These are phyloP conservation scores for Solanum ossicruentum DNA, from an alignment of 257 asterid genomes.

Conservation along the genomic window DNA sequence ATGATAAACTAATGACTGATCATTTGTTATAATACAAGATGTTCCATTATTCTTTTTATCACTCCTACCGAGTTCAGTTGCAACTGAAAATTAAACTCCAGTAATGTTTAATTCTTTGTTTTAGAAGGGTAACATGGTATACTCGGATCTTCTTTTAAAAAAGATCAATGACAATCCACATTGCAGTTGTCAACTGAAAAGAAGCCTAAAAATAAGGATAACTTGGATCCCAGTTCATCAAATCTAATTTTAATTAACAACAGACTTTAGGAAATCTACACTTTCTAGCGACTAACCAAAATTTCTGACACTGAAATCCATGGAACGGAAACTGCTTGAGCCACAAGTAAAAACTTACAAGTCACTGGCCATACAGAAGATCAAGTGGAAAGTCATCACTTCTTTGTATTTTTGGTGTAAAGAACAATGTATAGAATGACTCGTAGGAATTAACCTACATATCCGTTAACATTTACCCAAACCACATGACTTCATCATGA, in stretches of 20 bases:
- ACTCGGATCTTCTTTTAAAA: not conserved
- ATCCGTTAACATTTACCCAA: not conserved
- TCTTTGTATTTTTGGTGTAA: no score
- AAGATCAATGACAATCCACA: not conserved
- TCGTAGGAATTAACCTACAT: not conserved
- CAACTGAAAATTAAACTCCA: not conserved
- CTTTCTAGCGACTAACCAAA: not conserved
- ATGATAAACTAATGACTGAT: not conserved
- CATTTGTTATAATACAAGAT: not conserved
- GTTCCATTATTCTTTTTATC: not conserved
- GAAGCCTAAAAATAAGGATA: not conserved
- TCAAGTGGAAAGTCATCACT: no score
- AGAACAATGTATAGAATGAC: no score
- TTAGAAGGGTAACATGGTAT: not conserved
- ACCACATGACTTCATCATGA: not conserved
- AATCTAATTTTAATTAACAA: not conserved
- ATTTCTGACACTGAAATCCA: not conserved
- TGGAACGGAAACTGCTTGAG: not conserved
- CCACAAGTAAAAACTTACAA: not conserved
- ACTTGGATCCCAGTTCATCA: not conserved
- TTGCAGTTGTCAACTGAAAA: not conserved
- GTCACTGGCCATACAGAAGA: not conserved
- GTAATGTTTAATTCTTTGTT: not conserved
- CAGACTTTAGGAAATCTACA: not conserved
- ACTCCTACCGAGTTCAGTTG: not conserved